These are phyloP conservation scores for Monosporascus sp. DNA, from an alignment of 2,329 filamentous ascomycete genomes.

Conservation along the genomic window DNA sequence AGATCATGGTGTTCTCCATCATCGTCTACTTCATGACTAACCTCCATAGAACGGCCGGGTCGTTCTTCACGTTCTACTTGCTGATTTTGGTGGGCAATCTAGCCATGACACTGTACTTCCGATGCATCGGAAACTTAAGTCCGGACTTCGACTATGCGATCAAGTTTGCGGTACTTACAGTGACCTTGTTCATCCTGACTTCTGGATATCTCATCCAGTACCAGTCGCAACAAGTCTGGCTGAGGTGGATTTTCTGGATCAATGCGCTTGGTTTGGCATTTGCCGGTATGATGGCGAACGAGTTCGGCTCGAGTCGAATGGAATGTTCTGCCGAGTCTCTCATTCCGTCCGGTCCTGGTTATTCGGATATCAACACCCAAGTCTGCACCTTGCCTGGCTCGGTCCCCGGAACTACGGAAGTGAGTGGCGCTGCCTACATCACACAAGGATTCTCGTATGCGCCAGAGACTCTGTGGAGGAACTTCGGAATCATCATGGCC, in stretches of 20 bases:
- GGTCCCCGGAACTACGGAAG: conserved; percentile 53
- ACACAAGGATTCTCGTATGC: conserved; percentile 62
- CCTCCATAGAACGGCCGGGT: conserved; percentile 61
- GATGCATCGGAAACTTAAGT: conserved; percentile 68
- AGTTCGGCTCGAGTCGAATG: conserved; percentile 66
- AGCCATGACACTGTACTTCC: conserved; percentile 72
- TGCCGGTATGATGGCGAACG: conserved; percentile 77
- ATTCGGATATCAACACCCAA: conserved; percentile 67
- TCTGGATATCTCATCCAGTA: conserved; percentile 83
- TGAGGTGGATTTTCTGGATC: conserved; percentile 76
- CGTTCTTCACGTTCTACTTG: conserved; percentile 73
- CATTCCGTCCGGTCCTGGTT: conserved; percentile 65
- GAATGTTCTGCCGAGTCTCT: conserved; percentile 64
- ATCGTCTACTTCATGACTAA: conserved; percentile 78
- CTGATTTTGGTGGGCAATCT: conserved; percentile 65
- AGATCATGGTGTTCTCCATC: conserved; percentile 67
- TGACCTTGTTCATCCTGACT: conserved; percentile 77
- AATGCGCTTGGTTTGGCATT: conserved; percentile 73
- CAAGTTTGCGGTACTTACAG: conserved; percentile 72
- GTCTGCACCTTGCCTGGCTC: conserved; percentile 77
- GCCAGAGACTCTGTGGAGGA: conserved; percentile 68
- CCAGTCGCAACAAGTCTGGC: conserved; percentile 66
- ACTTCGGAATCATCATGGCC: conserved; percentile 74
- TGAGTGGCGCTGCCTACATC: conserved; percentile 67
- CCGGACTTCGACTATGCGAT: conserved; percentile 83